phyloP scores from a whole-genome alignment of 306 rosid species.

The Canavalia gladiata region DNA sequence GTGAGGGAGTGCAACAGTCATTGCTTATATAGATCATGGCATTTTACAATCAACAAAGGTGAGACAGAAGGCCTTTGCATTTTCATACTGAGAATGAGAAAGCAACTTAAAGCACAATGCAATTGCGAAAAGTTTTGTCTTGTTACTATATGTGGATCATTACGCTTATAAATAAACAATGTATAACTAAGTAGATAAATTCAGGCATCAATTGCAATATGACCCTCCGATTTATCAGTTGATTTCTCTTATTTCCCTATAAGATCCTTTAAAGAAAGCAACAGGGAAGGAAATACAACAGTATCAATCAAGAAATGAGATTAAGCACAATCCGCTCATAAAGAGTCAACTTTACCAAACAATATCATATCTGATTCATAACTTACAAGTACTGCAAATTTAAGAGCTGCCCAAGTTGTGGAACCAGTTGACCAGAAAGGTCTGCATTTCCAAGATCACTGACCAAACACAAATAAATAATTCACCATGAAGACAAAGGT shows the following conservation, averaged over 20 bases:
- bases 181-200: background rate
- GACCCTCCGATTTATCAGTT: background rate
- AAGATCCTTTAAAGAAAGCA: conserved; percentile 19
- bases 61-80: background rate
- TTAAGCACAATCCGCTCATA: background rate
- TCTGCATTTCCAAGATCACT: conserved; percentile 98
- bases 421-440: conserved; percentile 79
- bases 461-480: conserved; percentile 47
- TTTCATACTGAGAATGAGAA: background rate
- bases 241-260: background rate
- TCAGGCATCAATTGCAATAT: background rate
- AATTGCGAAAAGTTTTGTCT: background rate
- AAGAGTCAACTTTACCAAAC: conserved; percentile 25
- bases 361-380: conserved; percentile 27
- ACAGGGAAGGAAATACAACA: background rate
- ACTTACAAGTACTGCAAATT: conserved; percentile 95
- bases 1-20: background rate
- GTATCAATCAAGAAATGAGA: background rate
- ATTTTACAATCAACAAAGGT: background rate
- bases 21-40: background rate
- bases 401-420: conserved; percentile 76
- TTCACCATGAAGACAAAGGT: conserved; percentile 11
- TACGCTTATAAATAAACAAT: background rate
- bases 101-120: background rate
- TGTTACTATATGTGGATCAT: background rate